Evolutionary conservation across 139 green algal genomes (phyloP).

Genomic region (Tetradesmus lagerheimii): DNA sequence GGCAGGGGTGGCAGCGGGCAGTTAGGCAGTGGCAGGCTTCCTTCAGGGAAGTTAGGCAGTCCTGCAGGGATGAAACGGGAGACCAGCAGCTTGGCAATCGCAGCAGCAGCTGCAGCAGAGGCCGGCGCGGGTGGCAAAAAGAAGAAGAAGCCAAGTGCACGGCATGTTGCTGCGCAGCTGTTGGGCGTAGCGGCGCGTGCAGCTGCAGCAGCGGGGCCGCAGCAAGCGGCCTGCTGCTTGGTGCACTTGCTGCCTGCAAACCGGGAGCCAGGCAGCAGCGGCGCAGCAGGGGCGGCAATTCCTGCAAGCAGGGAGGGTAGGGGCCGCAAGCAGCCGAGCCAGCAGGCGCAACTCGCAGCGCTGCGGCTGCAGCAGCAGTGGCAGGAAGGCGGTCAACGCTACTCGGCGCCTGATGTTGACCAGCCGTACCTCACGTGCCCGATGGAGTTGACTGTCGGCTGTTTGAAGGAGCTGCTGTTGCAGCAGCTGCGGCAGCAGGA

Average conservation of each 20-base stretch:
- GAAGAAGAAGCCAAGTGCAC: conserved; percentile 13
- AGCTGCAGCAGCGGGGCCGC: conserved; percentile 4
- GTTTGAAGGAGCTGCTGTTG: conserved; percentile 25
- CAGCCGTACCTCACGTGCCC: conserved; percentile 33
- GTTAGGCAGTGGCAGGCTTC: background rate
- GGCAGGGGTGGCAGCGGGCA: background rate
- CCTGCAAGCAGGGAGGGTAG: background rate
- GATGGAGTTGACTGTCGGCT: background rate
- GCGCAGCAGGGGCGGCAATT: background rate
- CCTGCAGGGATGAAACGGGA: background rate
- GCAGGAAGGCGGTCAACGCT: background rate
- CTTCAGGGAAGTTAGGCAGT: background rate
- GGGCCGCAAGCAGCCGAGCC: background rate
- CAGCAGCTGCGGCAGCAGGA: conserved; percentile 40
- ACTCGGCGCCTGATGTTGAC: background rate
- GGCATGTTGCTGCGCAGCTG: background rate
- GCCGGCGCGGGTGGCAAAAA: conserved; percentile 1
- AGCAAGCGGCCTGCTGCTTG: background rate
- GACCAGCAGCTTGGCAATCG: background rate
- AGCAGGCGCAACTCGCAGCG: background rate
- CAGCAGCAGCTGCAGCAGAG: background rate
- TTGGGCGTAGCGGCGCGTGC: background rate
- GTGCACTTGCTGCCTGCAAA: conserved; percentile 16
- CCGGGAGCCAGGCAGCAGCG: conserved; percentile 20
- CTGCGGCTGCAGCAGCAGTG: conserved; percentile 14